Percentiles rank a stretch among this genome's conserved stretches.
Evolutionary conservation across 805 yeast species (phyloP).

Genomic region (Yarrowia divulgata): DNA sequence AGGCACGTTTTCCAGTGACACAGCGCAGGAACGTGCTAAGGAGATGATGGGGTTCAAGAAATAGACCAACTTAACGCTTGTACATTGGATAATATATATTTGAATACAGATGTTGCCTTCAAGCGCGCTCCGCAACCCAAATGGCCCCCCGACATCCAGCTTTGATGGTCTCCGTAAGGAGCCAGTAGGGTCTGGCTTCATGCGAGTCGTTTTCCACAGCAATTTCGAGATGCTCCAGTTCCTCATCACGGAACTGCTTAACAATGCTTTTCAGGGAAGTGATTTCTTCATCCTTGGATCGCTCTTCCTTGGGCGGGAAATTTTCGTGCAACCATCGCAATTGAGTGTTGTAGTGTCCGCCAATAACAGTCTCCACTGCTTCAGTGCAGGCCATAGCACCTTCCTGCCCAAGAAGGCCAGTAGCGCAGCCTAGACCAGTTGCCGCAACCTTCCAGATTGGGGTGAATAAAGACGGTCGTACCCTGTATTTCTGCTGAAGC

Average conservation of each 20-base stretch:
- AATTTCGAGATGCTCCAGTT: conserved; percentile 91
- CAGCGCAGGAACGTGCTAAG: conserved; percentile 16
- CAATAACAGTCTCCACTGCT: conserved; percentile 98
- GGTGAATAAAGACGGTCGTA: conserved; percentile 88
- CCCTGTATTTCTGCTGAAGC: conserved; percentile 76
- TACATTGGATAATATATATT: conserved; percentile 20
- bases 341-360: conserved; percentile 93
- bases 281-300: conserved; percentile 58
- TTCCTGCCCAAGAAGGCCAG: conserved; percentile 87
- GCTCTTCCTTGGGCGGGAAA: conserved; percentile 54
- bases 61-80: not conserved
- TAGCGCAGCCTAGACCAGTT: conserved; percentile 79
- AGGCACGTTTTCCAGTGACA: conserved; percentile 7
- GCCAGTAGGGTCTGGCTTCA: conserved; percentile 88
- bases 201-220: conserved; percentile 93
- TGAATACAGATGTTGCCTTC: conserved; percentile 40
- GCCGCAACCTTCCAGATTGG: conserved; percentile 97
- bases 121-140: conserved; percentile 86
- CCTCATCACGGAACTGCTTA: conserved; percentile 87
- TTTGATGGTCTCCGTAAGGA: conserved; percentile 88
- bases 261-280: conserved; percentile 65
- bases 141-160: conserved; percentile 85
- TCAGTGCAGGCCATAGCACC: conserved; percentile 99
- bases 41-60: conserved; percentile 21
- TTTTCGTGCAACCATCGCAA: conserved; percentile 76